Percentiles rank a stretch among this genome's conserved stretches.
Conservation (phyloP, 1,139 yeast genomes). For the Kurtzmaniella quercitrusa region DNA sequence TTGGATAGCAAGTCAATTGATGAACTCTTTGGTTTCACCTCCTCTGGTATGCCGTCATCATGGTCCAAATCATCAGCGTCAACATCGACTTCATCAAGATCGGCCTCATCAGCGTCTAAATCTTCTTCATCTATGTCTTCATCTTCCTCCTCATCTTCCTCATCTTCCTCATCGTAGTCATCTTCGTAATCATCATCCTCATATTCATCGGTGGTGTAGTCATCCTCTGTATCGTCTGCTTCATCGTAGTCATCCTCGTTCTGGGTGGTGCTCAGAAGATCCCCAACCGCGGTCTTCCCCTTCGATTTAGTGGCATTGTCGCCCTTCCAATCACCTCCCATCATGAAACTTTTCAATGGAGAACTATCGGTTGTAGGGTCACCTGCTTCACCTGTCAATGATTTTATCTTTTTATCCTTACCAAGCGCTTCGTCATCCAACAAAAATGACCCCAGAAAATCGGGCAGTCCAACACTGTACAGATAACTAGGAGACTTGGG, state of each 20-base stretch:
- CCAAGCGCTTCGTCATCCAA: neutral
- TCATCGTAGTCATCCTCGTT: constrained; percentile 22
- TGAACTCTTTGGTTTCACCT: neutral
- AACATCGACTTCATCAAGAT: constrained; percentile 4
- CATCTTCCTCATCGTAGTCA: constrained; percentile 9
- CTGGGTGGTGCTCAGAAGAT: constrained; percentile 11
- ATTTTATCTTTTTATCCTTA: neutral
- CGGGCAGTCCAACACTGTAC: neutral
- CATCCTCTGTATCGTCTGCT: constrained; percentile 19
- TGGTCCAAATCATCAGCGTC: constrained; percentile 5
- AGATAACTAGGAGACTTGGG: constrained; percentile 12
- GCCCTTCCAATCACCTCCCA: constrained; percentile 22
- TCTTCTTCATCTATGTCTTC: constrained; percentile 7
- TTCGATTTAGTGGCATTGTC: constrained; percentile 20
- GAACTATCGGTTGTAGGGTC: constrained; percentile 18
- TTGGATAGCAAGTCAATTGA: constrained; percentile 1
- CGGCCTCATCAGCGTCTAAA: constrained; percentile 7
- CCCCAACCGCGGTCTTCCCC: neutral
- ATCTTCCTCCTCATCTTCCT: constrained; percentile 8
- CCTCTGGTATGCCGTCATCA: constrained; percentile 4
- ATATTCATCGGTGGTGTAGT: constrained; percentile 12
- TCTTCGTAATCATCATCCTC: constrained; percentile 13
- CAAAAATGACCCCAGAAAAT: neutral
- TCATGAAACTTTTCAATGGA: constrained; percentile 42
- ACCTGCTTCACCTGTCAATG: neutral